Evolutionary conservation across 2,329 filamentous ascomycete species (phyloP).

Genomic region (Polychaeton citri): DNA sequence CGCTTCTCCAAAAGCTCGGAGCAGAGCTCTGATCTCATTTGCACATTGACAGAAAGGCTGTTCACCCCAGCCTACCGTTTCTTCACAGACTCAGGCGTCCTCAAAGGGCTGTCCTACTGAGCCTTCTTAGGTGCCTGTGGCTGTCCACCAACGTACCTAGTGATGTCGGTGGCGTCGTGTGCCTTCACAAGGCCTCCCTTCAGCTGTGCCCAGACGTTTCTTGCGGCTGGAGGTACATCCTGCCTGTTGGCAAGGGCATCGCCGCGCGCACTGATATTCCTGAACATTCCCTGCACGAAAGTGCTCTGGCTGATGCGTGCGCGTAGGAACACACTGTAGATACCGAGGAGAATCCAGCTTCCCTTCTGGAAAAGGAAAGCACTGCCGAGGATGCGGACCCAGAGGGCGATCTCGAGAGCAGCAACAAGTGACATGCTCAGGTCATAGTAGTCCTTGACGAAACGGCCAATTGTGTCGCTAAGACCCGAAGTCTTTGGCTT

Average conservation of each 20-base stretch:
- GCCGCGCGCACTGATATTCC: conserved; percentile 56
- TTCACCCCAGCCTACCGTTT: neutral
- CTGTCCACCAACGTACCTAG: conserved; percentile 52
- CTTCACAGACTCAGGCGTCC: neutral
- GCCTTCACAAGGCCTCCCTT: conserved; percentile 63
- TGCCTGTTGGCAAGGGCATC: conserved; percentile 77
- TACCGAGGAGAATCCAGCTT: conserved; percentile 71
- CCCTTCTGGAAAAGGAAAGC: conserved; percentile 80
- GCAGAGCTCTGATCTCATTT: neutral
- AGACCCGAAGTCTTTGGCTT: conserved; percentile 49
- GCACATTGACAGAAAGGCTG: neutral
- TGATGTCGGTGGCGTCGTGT: conserved; percentile 65
- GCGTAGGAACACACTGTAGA: conserved; percentile 89
- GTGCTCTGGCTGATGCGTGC: conserved; percentile 79
- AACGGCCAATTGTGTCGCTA: conserved; percentile 73
- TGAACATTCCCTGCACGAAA: conserved; percentile 78
- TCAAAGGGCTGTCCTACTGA: conserved; percentile 26
- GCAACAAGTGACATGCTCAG: conserved; percentile 88
- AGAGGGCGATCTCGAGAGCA: conserved; percentile 73
- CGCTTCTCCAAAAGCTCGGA: too few relatives aligned
- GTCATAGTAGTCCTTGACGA: conserved; percentile 98
- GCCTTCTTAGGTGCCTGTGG: conserved; percentile 51
- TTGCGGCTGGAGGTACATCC: conserved; percentile 66
- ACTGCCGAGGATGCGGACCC: conserved; percentile 67
- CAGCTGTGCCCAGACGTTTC: conserved; percentile 66